A percentile compares a stretch with the other conserved stretches of the same genome.
Evolutionary conservation across 2,329 filamentous ascomycete species (phyloP).

Genomic region (Venturia effusa): DNA sequence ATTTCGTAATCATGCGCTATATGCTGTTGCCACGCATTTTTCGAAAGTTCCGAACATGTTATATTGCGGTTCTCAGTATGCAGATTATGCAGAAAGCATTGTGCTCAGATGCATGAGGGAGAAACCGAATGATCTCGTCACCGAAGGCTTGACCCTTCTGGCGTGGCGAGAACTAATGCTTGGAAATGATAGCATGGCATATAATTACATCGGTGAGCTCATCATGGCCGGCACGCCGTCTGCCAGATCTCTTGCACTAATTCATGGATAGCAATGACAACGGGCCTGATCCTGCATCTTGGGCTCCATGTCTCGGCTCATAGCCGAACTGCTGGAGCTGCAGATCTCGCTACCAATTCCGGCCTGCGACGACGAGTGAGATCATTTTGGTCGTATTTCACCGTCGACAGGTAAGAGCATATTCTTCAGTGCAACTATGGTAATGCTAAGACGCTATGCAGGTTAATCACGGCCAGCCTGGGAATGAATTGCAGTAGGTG

Average conservation of each 20-base stretch:
- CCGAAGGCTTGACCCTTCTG: neutral
- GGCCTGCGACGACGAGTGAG: neutral
- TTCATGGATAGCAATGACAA: neutral
- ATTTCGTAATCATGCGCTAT: slow-evolving; percentile 3
- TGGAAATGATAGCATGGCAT: neutral
- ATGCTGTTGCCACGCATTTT: neutral
- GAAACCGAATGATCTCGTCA: neutral
- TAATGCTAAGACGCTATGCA: neutral
- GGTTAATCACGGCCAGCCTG: neutral
- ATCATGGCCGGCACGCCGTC: no score
- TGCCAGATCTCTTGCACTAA: neutral
- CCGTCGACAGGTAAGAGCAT: neutral
- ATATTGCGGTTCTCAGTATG: neutral
- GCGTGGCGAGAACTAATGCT: slow-evolving; percentile 1
- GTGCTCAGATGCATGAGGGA: slow-evolving; percentile 1
- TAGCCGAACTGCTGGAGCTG: neutral
- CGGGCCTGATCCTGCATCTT: neutral
- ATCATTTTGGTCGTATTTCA: neutral
- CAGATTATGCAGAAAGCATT: slow-evolving; percentile 1
- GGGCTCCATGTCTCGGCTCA: slow-evolving; percentile 1
- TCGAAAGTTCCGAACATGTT: neutral
- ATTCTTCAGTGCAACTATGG: neutral
- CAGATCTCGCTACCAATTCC: neutral
- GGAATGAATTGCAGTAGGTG: neutral
- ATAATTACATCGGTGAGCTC: neutral